Conservation (phyloP, 192 early-diverging fungal genomes). For the Endogone sp. region DNA sequence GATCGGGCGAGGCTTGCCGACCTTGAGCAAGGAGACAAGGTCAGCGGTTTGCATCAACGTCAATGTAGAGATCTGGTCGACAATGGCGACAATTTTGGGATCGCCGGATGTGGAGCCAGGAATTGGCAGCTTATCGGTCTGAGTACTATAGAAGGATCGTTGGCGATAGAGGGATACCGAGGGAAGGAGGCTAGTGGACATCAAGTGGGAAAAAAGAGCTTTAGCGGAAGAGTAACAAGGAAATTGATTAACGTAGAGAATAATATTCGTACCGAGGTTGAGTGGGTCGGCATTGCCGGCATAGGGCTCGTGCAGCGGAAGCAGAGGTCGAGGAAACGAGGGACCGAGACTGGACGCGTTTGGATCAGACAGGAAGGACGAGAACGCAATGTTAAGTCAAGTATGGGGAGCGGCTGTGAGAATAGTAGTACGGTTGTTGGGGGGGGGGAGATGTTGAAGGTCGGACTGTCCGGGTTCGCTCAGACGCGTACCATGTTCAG, state of each 20-base stretch:
- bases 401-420: background rate
- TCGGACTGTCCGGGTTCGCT: no score
- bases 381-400: background rate
- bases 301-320: background rate
- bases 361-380: background rate
- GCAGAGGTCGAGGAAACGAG: background rate
- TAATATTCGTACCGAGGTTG: background rate
- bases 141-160: background rate
- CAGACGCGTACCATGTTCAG: no score
- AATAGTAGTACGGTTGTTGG: background rate
- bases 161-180: background rate
- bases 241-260: background rate
- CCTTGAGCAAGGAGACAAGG: slow-evolving; percentile 87
- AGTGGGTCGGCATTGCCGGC: background rate
- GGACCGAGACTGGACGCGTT: background rate
- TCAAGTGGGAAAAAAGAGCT: background rate
- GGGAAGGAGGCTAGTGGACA: background rate
- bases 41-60: slow-evolving; percentile 92
- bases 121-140: slow-evolving; percentile 54
- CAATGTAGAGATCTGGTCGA: slow-evolving; percentile 86
- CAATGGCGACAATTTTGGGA: slow-evolving; percentile 79
- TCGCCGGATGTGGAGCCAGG: slow-evolving; percentile 50
- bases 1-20: no score
- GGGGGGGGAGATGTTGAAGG: background rate
- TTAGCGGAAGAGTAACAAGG: no score